Evolutionary conservation across 192 early-diverging fungal species (phyloP).

Genomic region (Coemansia sp.): DNA sequence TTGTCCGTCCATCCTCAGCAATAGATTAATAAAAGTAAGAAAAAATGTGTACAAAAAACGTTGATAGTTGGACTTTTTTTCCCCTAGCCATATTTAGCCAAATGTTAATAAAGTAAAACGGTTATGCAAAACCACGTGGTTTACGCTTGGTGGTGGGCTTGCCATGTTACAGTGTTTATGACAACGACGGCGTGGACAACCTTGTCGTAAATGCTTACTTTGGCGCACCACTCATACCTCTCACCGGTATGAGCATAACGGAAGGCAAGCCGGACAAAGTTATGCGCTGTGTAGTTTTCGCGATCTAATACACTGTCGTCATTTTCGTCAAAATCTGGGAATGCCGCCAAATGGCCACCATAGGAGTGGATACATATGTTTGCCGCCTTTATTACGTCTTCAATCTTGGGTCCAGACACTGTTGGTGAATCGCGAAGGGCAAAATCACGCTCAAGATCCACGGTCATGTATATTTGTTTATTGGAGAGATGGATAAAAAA

Average conservation of each 20-base stretch:
- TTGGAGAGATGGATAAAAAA: too few relatives aligned
- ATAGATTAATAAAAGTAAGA: not conserved
- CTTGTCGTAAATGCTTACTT: not conserved
- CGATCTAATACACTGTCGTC: too few relatives aligned
- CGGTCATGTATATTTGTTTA: too few relatives aligned
- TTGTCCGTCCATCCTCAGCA: slow-evolving; percentile 39
- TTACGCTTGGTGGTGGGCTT: not conserved
- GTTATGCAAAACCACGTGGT: not conserved
- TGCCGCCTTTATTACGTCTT: too few relatives aligned
- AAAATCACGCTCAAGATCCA: not conserved
- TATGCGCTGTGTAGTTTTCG: too few relatives aligned
- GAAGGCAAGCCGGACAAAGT: too few relatives aligned
- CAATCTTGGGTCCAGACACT: too few relatives aligned
- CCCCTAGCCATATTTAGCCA: not conserved
- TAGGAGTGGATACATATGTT: too few relatives aligned
- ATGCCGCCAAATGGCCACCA: too few relatives aligned
- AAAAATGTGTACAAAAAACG: not conserved
- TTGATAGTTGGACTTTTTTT: not conserved
- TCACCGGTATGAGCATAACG: not conserved
- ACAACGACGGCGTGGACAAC: not conserved
- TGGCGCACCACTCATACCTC: not conserved
- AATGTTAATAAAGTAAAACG: not conserved
- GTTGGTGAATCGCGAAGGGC: not conserved
- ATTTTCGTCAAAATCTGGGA: too few relatives aligned
- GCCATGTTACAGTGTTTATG: not conserved